Evolutionary conservation across 352 stramenopile species (phyloP).

Genomic region (Plasmopara halstedii): DNA sequence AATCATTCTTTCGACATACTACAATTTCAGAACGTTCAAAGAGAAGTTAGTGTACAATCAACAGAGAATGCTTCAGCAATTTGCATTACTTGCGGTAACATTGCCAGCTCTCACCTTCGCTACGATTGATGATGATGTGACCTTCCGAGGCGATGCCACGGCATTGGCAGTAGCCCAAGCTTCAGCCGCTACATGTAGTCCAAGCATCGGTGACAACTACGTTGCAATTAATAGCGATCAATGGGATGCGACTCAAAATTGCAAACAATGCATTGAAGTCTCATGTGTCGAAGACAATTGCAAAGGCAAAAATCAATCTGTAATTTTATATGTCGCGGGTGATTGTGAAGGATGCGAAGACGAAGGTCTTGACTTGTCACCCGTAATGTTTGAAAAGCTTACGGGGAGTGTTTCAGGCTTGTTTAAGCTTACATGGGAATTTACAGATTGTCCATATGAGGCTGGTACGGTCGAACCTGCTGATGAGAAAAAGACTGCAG

Average conservation of each 20-base stretch:
- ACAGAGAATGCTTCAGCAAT: slow-evolving; percentile 13
- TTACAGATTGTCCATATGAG: slow-evolving; percentile 30
- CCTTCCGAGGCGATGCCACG: slow-evolving; percentile 38
- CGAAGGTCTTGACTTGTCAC: slow-evolving; percentile 40
- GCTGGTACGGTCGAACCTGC: slow-evolving; percentile 7
- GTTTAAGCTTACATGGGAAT: slow-evolving; percentile 33
- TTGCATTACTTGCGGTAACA: slow-evolving; percentile 4
- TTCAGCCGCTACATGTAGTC: slow-evolving; percentile 26
- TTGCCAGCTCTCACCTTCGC: slow-evolving; percentile 11
- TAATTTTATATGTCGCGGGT: slow-evolving; percentile 43
- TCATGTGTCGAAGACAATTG: slow-evolving; percentile 40
- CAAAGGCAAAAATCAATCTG: slow-evolving; percentile 21
- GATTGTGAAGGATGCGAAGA: slow-evolving; percentile 48
- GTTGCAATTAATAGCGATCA: slow-evolving; percentile 47
- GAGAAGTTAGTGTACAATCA: neutral
- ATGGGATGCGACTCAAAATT: slow-evolving; percentile 42
- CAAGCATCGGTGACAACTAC: slow-evolving; percentile 36
- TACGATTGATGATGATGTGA: slow-evolving; percentile 12
- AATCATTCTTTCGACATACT: slow-evolving; percentile 2
- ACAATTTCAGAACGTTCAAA: slow-evolving; percentile 3
- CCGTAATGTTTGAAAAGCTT: slow-evolving; percentile 28
- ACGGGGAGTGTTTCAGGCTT: slow-evolving; percentile 21
- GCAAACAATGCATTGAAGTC: slow-evolving; percentile 47
- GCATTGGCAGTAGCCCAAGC: slow-evolving; percentile 28
- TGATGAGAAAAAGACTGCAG: slow-evolving; percentile 6